Percentiles rank a stretch among this genome's conserved stretches.
Evolutionary conservation across 768 basidiomycete genomes (phyloP).

Genomic region (Podaxis carcinomalis): DNA sequence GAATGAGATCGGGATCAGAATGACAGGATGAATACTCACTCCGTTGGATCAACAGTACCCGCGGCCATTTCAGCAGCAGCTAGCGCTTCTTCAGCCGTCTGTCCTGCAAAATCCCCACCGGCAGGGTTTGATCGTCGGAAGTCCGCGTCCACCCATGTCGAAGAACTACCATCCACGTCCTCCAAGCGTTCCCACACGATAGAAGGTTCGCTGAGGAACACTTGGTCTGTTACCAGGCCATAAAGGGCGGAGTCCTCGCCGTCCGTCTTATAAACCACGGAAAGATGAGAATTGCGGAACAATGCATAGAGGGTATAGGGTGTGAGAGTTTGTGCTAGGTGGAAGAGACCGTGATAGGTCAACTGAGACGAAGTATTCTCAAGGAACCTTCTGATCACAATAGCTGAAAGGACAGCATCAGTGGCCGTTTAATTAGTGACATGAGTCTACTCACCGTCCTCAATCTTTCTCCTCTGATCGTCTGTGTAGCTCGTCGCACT

Average conservation of each 20-base stretch:
- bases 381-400: conserved; percentile 65
- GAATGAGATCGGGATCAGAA: background rate
- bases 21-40: conserved; percentile 42
- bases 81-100: conserved; percentile 59
- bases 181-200: conserved; percentile 91
- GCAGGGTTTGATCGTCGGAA: conserved; percentile 62
- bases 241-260: conserved; percentile 47
- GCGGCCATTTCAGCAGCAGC: conserved; percentile 41
- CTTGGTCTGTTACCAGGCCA: conserved; percentile 81
- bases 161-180: conserved; percentile 78
- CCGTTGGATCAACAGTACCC: conserved; percentile 41
- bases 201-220: conserved; percentile 70
- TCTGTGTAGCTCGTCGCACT: conserved; percentile 36
- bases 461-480: conserved; percentile 59
- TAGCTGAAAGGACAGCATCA: conserved; percentile 38
- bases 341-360: conserved; percentile 85
- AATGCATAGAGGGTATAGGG: conserved; percentile 66
- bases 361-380: conserved; percentile 73
- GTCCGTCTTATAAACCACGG: conserved; percentile 69
- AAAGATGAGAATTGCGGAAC: conserved; percentile 88
- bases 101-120: conserved; percentile 79
- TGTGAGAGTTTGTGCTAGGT: conserved; percentile 61
- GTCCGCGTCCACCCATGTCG: conserved; percentile 73
- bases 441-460: conserved; percentile 52
- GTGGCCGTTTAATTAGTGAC: background rate